Evolutionary conservation across 192 early-diverging fungal species (phyloP).

Genomic region (Rhizophagus clarus): DNA sequence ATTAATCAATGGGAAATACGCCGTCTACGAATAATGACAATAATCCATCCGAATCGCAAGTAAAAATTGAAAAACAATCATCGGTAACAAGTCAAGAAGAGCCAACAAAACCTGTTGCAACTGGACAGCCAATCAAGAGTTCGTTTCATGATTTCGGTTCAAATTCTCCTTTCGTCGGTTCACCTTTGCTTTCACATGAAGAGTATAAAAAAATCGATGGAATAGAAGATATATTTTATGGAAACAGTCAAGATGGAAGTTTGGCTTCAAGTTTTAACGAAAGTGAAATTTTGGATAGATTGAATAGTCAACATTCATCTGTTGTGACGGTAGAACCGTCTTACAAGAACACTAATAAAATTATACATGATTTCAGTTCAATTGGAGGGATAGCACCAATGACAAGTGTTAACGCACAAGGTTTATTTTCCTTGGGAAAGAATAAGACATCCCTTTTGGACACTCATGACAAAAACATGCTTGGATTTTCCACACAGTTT

Average conservation of each 20-base stretch:
- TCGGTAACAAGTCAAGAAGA: background rate
- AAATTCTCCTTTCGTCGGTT: conserved; percentile 24
- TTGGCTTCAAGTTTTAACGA: conserved; percentile 30
- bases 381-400: conserved; percentile 5
- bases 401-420: conserved; percentile 13
- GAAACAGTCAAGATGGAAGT: conserved; percentile 14
- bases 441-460: background rate
- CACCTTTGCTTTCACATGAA: conserved; percentile 26
- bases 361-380: conserved; percentile 21
- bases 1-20: conserved; percentile 12
- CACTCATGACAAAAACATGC: background rate
- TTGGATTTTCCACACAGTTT: background rate
- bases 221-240: conserved; percentile 17
- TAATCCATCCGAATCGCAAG: background rate
- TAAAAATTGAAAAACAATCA: background rate
- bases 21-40: background rate
- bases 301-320: background rate
- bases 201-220: conserved; percentile 24
- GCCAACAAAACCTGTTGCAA: background rate
- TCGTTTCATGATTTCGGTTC: conserved; percentile 22
- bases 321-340: conserved; percentile 9
- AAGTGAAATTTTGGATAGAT: conserved; percentile 1
- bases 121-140: conserved; percentile 10
- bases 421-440: background rate
- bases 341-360: conserved; percentile 28